These are phyloP conservation scores for Cladophialophora chaetospira DNA, from an alignment of 2,329 filamentous ascomycete species.

Conservation along the genomic window DNA sequence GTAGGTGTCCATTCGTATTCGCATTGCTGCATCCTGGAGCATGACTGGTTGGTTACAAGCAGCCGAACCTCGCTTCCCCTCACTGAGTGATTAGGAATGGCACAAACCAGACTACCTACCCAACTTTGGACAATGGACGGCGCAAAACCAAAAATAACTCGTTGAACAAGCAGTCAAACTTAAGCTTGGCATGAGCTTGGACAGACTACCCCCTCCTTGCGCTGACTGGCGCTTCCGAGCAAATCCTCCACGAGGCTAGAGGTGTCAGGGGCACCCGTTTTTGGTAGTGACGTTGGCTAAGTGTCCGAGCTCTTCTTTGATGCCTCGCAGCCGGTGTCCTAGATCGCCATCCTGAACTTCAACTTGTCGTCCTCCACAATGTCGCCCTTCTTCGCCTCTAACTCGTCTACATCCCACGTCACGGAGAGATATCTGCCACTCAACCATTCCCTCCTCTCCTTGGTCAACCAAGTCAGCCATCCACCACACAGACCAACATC, in stretches of 20 bases:
- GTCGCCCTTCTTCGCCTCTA: conserved; percentile 28
- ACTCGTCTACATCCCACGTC: conserved; percentile 34
- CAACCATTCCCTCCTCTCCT: conserved; percentile 30
- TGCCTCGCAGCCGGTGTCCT: neutral
- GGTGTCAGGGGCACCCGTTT: neutral
- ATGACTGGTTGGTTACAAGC: neutral
- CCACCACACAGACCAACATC: conserved; percentile 34
- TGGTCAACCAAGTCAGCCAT: conserved; percentile 35
- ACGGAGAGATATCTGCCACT: conserved; percentile 25
- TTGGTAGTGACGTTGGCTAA: too few relatives aligned
- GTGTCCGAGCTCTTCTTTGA: too few relatives aligned
- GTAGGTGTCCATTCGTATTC: neutral
- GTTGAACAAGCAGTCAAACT: neutral
- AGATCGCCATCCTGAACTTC: conserved; percentile 40
- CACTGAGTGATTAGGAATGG: too few relatives aligned
- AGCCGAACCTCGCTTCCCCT: neutral
- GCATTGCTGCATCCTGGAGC: neutral
- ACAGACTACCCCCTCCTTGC: neutral
- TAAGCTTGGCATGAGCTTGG: neutral
- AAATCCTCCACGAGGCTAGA: neutral
- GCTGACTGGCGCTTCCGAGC: too few relatives aligned
- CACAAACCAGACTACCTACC: too few relatives aligned
- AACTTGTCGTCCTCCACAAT: conserved; percentile 38
- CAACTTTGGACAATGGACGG: too few relatives aligned
- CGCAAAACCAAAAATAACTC: neutral